Base-by-base conservation (phyloP, 129 eudicot genomes). In the Kitagawia praeruptora region DNA sequence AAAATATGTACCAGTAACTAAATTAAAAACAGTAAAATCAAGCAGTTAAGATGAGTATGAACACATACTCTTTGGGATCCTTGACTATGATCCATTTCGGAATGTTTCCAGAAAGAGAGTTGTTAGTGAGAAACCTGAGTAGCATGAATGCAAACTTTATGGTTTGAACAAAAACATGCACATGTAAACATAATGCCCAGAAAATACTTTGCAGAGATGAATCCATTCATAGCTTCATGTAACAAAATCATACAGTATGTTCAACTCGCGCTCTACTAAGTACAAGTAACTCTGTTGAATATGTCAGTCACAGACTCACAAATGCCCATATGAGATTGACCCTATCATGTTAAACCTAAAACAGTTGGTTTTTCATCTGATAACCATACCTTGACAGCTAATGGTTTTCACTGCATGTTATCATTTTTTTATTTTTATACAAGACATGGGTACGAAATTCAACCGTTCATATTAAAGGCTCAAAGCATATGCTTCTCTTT, bases 101-200 rank as follows among this genome's bases (percentile, higher is more conserved):
- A 81, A 90, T 19, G 0, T 23, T 23, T 48, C 92, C 89, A 71
- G 72, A 70, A 2, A 90, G 87, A 19, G 45, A 77, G 85, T 90
- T 90, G 58, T 84, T 80, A 61, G 90, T 88, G 44, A 90, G 80
- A 82, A 77, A 85, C 88, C 96, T 71, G 75, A 40, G 75, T 8
- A 10, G 31, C 31, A n/a, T 16, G 75, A 42, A 71, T 45, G 25
- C 34, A 71, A 71, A 71, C 19, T 39, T 71, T 40, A 27, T n/a
- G 27, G 49, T n/a, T 71, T 78, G 71, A 45, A 63, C 82, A 81
- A 4, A 40, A 51, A 53, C 39, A 66, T 25, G 44, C 25, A 25
- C 7, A 64, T 42, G 5, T 31, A 31, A 31, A 31, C 34, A 31
- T 31, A 31, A 31, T 31, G 34, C 34, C 34, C 34, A 31, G 34